phyloP scores from a whole-genome alignment of 1,139 yeast genomes.

The Geotrichum aggregatum region DNA sequence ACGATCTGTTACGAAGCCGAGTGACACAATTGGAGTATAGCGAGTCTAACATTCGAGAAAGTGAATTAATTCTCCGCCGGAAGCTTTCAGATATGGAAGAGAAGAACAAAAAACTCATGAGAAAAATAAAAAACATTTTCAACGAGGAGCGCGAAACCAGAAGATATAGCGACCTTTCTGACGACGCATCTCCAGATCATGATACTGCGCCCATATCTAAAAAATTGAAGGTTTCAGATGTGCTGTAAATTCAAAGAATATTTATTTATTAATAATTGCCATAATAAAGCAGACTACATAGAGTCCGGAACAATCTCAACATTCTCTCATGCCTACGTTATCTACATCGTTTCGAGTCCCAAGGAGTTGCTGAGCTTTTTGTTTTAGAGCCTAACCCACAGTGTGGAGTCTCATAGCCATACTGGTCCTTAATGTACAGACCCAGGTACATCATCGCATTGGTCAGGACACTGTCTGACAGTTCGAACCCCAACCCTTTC shows the following conservation, averaged over 20 bases:
- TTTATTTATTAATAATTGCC: too few species aligned
- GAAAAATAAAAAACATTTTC: constrained; percentile 6
- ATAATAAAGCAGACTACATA: too few species aligned
- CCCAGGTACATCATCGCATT: too few species aligned
- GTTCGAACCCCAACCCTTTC: too few species aligned
- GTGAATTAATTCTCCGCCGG: constrained; percentile 28
- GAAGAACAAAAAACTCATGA: constrained; percentile 22
- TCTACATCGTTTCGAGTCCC: too few species aligned
- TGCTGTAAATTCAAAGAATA: background rate
- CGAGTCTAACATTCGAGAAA: constrained; percentile 32
- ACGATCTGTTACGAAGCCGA: constrained; percentile 75
- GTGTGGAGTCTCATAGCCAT: too few species aligned
- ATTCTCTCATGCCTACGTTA: too few species aligned
- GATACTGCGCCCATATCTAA: background rate
- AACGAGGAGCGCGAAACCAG: constrained; percentile 7
- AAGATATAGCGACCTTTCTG: background rate
- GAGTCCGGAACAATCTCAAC: too few species aligned
- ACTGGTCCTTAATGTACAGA: too few species aligned
- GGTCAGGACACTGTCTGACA: too few species aligned
- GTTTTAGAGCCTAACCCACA: too few species aligned
- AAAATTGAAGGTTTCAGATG: constrained; percentile 4
- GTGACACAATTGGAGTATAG: constrained; percentile 73
- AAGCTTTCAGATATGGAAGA: constrained; percentile 26
- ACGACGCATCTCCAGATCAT: background rate
- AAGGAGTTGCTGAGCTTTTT: too few species aligned